Conservation (phyloP, 352 stramenopile species). For the Globisporangium parvum region DNA sequence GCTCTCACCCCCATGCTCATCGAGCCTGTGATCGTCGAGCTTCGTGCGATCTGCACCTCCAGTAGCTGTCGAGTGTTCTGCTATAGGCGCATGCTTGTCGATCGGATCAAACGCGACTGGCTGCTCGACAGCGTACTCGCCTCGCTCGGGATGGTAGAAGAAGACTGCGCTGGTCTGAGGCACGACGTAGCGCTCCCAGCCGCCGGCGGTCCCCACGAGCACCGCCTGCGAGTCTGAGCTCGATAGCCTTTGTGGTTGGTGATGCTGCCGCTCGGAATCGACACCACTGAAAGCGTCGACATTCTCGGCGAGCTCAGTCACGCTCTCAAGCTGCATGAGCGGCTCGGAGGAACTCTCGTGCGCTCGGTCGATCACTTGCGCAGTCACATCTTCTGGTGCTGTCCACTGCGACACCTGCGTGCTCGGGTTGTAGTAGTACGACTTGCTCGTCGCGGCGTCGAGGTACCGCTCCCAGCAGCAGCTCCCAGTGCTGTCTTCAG, state of each 20-base stretch:
- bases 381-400: conserved; percentile 9
- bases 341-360: too few species aligned
- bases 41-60: not conserved
- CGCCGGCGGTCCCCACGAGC: conserved; percentile 16
- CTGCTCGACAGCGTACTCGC: conserved; percentile 5
- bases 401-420: conserved; percentile 40
- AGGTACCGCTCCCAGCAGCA: conserved; percentile 47
- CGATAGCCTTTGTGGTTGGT: not conserved
- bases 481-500: not conserved
- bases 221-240: not conserved
- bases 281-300: too few species aligned
- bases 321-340: too few species aligned
- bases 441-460: conserved; percentile 39
- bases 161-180: conserved; percentile 5
- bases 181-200: conserved; percentile 14
- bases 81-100: not conserved
- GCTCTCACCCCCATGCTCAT: not conserved
- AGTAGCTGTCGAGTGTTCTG: not conserved
- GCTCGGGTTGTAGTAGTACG: conserved; percentile 43
- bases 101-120: conserved; percentile 13
- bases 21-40: not conserved
- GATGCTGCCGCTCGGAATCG: not conserved
- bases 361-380: conserved; percentile 6
- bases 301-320: not conserved
- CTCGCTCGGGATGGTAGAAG: conserved; percentile 13